A percentile compares a stretch with the other conserved stretches of the same genome.
These are phyloP conservation scores for Ascochyta clinopodiicola DNA, from an alignment of 2,329 filamentous ascomycete species.

Conservation along the genomic window DNA sequence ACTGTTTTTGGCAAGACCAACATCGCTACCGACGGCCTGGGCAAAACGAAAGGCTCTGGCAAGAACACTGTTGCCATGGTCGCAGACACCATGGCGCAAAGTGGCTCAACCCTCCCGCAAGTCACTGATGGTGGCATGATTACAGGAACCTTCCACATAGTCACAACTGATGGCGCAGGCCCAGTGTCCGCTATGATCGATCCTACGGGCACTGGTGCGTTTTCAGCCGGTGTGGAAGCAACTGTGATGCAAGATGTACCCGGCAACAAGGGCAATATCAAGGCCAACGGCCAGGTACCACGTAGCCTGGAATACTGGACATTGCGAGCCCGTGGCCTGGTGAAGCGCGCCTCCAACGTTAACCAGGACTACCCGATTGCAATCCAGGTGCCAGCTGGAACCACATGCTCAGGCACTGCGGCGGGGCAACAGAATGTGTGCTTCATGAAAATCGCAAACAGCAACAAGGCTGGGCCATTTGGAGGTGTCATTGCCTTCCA, in stretches of 20 bases:
- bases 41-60: conserved; percentile 47
- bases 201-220: conserved; percentile 59
- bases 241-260: conserved; percentile 23
- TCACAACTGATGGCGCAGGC: conserved; percentile 69
- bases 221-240: conserved; percentile 21
- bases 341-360: conserved; percentile 24
- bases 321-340: conserved; percentile 10
- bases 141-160: conserved; percentile 67
- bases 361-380: conserved; percentile 22
- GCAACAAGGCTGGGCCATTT: conserved; percentile 29
- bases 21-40: conserved; percentile 49
- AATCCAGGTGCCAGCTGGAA: conserved; percentile 57
- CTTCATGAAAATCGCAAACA: conserved; percentile 32
- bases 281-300: conserved; percentile 18
- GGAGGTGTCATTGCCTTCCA: conserved; percentile 32
- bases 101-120: conserved; percentile 62
- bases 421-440: conserved; percentile 64
- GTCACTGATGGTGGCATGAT: conserved; percentile 61
- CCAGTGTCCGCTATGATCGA: conserved; percentile 69
- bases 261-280: conserved; percentile 28
- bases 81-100: conserved; percentile 55
- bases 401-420: conserved; percentile 63
- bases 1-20: conserved; percentile 52
- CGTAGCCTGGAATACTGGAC: conserved; percentile 9
- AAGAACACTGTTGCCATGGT: conserved; percentile 48